phyloP scores from a whole-genome alignment of 768 basidiomycete species.

The Hortiboletus campestris region DNA sequence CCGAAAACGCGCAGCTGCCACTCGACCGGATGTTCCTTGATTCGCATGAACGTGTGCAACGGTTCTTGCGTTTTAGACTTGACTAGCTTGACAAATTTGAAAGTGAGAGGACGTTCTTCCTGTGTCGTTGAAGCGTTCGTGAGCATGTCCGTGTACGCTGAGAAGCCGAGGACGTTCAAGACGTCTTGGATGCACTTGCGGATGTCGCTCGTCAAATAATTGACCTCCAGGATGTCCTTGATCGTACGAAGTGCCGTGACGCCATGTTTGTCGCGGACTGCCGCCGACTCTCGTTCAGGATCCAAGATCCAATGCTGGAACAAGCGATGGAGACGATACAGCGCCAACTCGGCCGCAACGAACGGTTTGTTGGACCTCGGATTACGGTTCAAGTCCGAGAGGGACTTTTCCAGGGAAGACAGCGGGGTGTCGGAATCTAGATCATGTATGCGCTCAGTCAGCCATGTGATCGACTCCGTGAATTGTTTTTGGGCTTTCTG shows the following conservation, averaged over 20 bases:
- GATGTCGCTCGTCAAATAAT: slow-evolving; percentile 29
- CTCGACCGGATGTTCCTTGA: slow-evolving; percentile 52
- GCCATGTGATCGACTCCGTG: slow-evolving; percentile 47
- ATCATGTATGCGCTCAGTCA: slow-evolving; percentile 45
- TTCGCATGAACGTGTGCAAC: slow-evolving; percentile 50
- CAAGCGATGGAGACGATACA: slow-evolving; percentile 54
- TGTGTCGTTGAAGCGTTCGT: slow-evolving; percentile 1
- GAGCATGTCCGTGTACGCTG: slow-evolving; percentile 34
- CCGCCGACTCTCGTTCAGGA: slow-evolving; percentile 33
- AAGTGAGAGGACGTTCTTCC: slow-evolving; percentile 37
- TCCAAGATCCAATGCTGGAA: slow-evolving; percentile 54
- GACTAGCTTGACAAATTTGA: slow-evolving; percentile 57
- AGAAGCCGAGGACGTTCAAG: slow-evolving; percentile 49
- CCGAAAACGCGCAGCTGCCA: slow-evolving; percentile 75
- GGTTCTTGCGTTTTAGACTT: slow-evolving; percentile 42
- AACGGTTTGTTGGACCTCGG: slow-evolving; percentile 40
- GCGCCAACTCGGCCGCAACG: slow-evolving; percentile 48
- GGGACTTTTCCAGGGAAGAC: slow-evolving; percentile 28
- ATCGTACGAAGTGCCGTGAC: slow-evolving; percentile 48
- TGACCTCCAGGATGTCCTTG: slow-evolving; percentile 41
- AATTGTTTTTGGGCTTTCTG: slow-evolving; percentile 44
- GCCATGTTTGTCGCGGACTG: slow-evolving; percentile 44
- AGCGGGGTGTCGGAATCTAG: slow-evolving; percentile 22
- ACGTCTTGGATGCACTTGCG: slow-evolving; percentile 39
- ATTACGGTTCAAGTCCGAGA: slow-evolving; percentile 46